phyloP scores from a whole-genome alignment of 2,329 filamentous ascomycete species.

The Ciborinia camelliae region DNA sequence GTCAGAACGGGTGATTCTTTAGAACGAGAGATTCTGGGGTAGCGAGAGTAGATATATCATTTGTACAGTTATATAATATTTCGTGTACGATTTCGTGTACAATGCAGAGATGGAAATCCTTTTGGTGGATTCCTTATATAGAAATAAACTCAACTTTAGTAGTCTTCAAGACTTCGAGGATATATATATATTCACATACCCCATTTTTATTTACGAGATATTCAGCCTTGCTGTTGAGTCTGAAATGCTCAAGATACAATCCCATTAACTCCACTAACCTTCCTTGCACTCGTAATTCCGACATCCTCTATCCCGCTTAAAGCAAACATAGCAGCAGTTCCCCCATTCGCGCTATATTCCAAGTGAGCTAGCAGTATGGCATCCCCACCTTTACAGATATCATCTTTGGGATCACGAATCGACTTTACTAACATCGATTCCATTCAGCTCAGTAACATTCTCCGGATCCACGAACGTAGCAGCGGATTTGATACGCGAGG shows the following conservation, averaged over 20 bases:
- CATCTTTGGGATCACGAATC: slow-evolving; percentile 29
- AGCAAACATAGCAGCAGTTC: slow-evolving; percentile 30
- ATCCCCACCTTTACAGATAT: slow-evolving; percentile 30
- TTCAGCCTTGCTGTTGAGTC: neutral
- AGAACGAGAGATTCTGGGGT: slow-evolving; percentile 27
- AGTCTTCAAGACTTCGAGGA: neutral
- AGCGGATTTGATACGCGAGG: slow-evolving; percentile 27
- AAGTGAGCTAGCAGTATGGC: slow-evolving; percentile 26
- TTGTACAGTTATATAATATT: neutral
- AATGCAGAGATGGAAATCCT: neutral
- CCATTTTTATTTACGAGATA: neutral
- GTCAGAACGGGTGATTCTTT: slow-evolving; percentile 28
- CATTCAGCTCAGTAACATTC: slow-evolving; percentile 30
- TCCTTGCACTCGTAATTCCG: slow-evolving; percentile 31
- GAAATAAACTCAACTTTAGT: slow-evolving; percentile 8
- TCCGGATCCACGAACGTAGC: slow-evolving; percentile 34
- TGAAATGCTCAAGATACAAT: slow-evolving; percentile 2
- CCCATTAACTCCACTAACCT: slow-evolving; percentile 15
- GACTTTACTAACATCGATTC: slow-evolving; percentile 27
- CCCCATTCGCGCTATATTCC: slow-evolving; percentile 29
- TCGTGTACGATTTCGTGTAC: slow-evolving; percentile 1
- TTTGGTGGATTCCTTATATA: neutral
- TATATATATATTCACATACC: neutral
- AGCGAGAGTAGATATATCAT: neutral
- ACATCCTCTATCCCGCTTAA: slow-evolving; percentile 25